Percentiles rank a stretch among this genome's conserved stretches.
Conservation (phyloP, 1,284 basidiomycete species). For the Ganoderma leucocontextum region DNA sequence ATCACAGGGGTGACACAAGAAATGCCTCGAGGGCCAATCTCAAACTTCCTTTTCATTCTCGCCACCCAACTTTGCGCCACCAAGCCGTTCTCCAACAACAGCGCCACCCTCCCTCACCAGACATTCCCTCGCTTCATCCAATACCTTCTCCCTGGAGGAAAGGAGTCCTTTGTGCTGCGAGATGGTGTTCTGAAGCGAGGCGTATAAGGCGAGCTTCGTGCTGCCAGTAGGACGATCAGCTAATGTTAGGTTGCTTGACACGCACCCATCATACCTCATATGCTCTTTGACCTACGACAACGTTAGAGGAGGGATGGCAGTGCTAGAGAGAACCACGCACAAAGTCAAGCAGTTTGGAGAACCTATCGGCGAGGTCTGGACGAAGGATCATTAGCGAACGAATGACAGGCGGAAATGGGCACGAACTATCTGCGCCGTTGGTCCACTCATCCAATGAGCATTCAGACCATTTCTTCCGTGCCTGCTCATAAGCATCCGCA, state of each 20-base stretch:
- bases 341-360: constrained; percentile 39
- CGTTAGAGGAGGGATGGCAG: background rate
- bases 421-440: constrained; percentile 41
- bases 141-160: constrained; percentile 32
- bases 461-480: constrained; percentile 42
- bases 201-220: constrained; percentile 38
- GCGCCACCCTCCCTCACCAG: constrained; percentile 39
- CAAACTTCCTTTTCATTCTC: background rate
- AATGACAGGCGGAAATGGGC: background rate
- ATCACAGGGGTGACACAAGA: background rate
- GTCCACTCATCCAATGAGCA: constrained; percentile 44
- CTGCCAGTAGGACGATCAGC: constrained; percentile 20
- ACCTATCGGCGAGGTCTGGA: constrained; percentile 36
- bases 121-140: constrained; percentile 36
- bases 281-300: constrained; percentile 41
- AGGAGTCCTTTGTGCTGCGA: constrained; percentile 36
- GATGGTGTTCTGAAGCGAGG: constrained; percentile 34
- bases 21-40: no score
- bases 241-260: background rate
- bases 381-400: background rate
- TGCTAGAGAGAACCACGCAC: constrained; percentile 29
- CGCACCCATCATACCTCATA: constrained; percentile 37
- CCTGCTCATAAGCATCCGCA: constrained; percentile 37
- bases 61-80: background rate
- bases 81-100: constrained; percentile 31